A percentile compares a stretch with the other conserved stretches of the same genome.
These are phyloP conservation scores for Phytophthora citrophthora DNA, from an alignment of 352 stramenopile species.

Conservation along the genomic window DNA sequence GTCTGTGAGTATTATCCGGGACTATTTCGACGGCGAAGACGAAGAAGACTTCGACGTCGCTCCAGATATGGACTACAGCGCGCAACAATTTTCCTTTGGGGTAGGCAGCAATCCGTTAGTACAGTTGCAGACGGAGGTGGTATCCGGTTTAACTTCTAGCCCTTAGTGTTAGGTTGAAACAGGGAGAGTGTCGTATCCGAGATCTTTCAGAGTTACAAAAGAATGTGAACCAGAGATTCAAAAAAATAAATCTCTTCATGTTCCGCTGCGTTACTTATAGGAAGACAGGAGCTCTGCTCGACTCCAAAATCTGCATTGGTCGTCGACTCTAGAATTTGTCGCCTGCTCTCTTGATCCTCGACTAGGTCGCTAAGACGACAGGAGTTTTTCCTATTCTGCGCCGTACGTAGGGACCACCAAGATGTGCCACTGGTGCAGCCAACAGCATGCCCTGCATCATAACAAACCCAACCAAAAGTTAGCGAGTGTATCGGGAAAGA, in stretches of 20 bases:
- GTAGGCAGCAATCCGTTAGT: constrained; percentile 22
- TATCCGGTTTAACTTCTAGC: constrained; percentile 39
- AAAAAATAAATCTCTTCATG: constrained; percentile 32
- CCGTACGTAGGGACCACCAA: constrained; percentile 83
- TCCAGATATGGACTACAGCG: constrained; percentile 55
- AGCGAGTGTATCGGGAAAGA: neutral
- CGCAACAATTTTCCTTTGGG: constrained; percentile 76
- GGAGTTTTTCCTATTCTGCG: constrained; percentile 52
- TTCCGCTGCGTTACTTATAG: constrained; percentile 28
- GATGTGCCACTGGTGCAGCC: constrained; percentile 91
- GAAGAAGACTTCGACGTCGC: constrained; percentile 92
- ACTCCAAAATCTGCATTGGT: neutral
- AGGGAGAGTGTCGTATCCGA: constrained; percentile 3
- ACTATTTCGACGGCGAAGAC: constrained; percentile 98
- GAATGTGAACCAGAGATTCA: neutral
- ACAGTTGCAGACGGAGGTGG: constrained; percentile 12
- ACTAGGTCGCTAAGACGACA: neutral
- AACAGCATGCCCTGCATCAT: constrained; percentile 80
- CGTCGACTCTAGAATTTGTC: constrained; percentile 21
- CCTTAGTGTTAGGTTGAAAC: constrained; percentile 16
- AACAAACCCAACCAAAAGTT: constrained; percentile 24
- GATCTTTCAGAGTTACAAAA: no score
- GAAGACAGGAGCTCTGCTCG: constrained; percentile 6
- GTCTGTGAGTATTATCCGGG: constrained; percentile 95
- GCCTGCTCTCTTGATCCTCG: constrained; percentile 6